Conservation (phyloP, 176 grass and related monocot species). For the Puya raimondii region DNA sequence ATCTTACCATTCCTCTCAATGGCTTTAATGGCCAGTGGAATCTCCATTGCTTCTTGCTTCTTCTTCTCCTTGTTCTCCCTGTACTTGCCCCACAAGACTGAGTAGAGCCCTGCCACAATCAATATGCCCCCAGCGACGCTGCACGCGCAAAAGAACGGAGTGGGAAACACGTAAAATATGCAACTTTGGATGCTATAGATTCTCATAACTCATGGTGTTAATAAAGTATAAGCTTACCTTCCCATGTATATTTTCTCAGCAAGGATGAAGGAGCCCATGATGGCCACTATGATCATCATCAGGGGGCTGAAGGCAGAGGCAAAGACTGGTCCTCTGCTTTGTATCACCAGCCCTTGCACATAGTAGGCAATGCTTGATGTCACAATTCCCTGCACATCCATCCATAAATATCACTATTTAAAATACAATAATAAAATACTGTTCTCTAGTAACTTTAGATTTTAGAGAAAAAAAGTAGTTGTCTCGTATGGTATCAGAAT, state of each 20-base stretch:
- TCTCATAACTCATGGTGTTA: not conserved
- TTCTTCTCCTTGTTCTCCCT: slow-evolving; percentile 80
- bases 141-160: slow-evolving; percentile 19
- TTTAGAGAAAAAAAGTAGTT: no score
- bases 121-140: slow-evolving; percentile 65
- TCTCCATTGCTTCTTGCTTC: slow-evolving; percentile 36
- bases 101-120: slow-evolving; percentile 79
- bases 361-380: slow-evolving; percentile 99
- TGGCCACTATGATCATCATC: slow-evolving; percentile 98
- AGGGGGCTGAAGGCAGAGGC: slow-evolving; percentile 95
- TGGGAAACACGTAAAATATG: not conserved
- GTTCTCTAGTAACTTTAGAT: no score
- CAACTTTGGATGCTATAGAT: not conserved
- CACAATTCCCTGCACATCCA: slow-evolving; percentile 68
- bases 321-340: slow-evolving; percentile 75
- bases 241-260: slow-evolving; percentile 94
- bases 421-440: not conserved
- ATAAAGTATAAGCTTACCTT: slow-evolving; percentile 35
- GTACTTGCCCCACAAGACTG: slow-evolving; percentile 95
- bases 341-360: slow-evolving; percentile 91
- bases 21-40: slow-evolving; percentile 60
- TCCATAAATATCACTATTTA: not conserved
- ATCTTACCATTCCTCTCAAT: slow-evolving; percentile 44
- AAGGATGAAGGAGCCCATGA: slow-evolving; percentile 98
- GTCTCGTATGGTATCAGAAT: no score